Base-by-base conservation (phyloP, 495 filamentous ascomycete species). In the Penicillium cinerascens region DNA sequence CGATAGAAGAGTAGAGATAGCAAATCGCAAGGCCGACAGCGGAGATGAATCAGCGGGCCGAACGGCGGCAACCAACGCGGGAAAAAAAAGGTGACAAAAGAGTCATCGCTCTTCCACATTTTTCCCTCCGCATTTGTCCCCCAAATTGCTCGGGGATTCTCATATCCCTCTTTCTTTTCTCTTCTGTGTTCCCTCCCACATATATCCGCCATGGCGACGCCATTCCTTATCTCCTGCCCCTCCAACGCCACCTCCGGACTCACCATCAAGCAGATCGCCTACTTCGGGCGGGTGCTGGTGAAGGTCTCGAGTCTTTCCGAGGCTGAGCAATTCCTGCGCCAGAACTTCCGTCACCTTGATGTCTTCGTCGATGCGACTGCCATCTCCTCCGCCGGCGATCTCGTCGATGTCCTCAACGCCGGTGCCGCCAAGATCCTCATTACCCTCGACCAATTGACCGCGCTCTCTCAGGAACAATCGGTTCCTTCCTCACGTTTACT, bases 381-480 rank as follows among this genome's bases (percentile, higher is more conserved):
- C 22, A 80, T 97, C 47, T 58, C 78, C 51, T 82, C 81, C 22
- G 66, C 73, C 41, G 83, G 87, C 36, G 88, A 95, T 55, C 72
- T 96, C 17, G 71, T 91, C 44, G 79, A 87, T 46, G 78, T 97
- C 25, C 80, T 98, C 46, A 87, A 98, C 64, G 81, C 84, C 55
- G 93, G 95, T 46, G 90, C 90, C n/a, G 79, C 83, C 37, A 93
- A 86, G 68, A 85, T 95, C 41, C 92, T 97, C 67, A 85, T 96
- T 43, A 76, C 80, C 46, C 76, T 84, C 42, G 78, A 86, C 41
- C 85, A 89, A 71, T 73, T 86, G 56, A 68, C 75, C 40, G 53
- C 69, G 2, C 68, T 87, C 18, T 63, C 73, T 18, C 60, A 73
- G 48, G 77, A 82, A 58, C 73, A 81, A 42, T 76, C 78, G 33